Conservation (phyloP, 305 asterid genomes). For the Fraxinus velutina region DNA sequence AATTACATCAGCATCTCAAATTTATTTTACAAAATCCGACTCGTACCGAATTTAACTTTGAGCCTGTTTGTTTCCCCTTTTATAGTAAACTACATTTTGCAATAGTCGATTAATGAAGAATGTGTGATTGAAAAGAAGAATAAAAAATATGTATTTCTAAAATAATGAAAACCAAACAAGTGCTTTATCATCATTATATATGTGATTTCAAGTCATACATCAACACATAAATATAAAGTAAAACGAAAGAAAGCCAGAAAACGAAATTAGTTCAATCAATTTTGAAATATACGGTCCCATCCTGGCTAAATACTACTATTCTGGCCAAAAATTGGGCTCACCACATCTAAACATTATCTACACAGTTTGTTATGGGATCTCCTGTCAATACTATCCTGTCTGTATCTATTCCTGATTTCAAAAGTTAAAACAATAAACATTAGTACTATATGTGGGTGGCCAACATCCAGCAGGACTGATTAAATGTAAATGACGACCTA, state of each 20-base stretch:
- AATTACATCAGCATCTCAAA: no score
- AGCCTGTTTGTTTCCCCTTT: no score
- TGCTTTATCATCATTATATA: no score
- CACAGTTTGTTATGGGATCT: slow-evolving; percentile 18
- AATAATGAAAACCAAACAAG: no score
- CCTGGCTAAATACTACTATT: background rate
- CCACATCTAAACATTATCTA: slow-evolving; percentile 25
- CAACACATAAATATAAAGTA: background rate
- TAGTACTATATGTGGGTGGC: slow-evolving; percentile 3
- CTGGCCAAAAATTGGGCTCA: background rate
- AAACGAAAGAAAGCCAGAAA: background rate
- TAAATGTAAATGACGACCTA: slow-evolving; percentile 16
- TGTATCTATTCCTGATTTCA: slow-evolving; percentile 15
- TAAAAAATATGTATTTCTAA: no score
- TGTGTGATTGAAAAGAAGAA: no score
- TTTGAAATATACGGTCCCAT: background rate
- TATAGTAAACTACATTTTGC: no score
- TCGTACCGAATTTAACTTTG: no score
- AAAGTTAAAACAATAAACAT: slow-evolving; percentile 6
- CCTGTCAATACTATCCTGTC: slow-evolving; percentile 22
- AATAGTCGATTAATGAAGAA: no score
- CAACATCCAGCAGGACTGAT: slow-evolving; percentile 16
- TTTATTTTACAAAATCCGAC: no score
- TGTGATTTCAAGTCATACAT: no score
- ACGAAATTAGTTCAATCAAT: background rate